Base-by-base conservation (phyloP, 495 filamentous ascomycete genomes). In the Penicillium flavigenum region DNA sequence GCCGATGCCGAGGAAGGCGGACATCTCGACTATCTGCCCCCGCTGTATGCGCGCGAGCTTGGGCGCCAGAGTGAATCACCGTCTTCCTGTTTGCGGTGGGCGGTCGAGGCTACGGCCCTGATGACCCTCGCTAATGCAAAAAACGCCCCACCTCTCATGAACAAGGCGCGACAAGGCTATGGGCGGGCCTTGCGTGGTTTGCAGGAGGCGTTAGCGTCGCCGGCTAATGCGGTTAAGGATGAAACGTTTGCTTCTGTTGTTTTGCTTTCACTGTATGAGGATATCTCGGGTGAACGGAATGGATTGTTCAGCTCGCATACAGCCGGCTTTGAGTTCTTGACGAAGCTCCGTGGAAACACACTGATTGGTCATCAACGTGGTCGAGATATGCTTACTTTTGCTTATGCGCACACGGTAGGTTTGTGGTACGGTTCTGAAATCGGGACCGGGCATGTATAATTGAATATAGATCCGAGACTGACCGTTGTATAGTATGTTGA, bases 171-270 rank as follows among this genome's bases (percentile, higher is more conserved):
- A 29, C 57, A 69, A 29, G 58, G 62, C 3, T 76, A 76, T 65
- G 76, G 73, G 1, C 63, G 66, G 26, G 74, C 74, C 4, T 49
- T 79, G 24, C 64, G 66, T 14, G 63, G 61, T 14, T 55, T 79
- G 8, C 66, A 66, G 22, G 51, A 66, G 34, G 70, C 69, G 3
- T 51, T 79, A 39, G 47, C 52, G 5, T 70, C 67, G 22, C 70
- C 67, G 20, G 59, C 50, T 3, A 61, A 72, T 52, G 72, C 71
- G 12, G 56, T 71, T 16, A 71, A 72, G 48, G 76, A 79, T 49
- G 72, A 76, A 47, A 77, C 75, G 1, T 72, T 77, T 61, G 70
- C 76, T 36, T 63, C 74, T 1, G 66, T 79, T 52, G 64, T 76
- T 4, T 42, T 79, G 43, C 58, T 77, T 3, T 70, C 72, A 10